Conservation (phyloP, 1,284 basidiomycete genomes). For the Tetrapyrgos nigripes region DNA sequence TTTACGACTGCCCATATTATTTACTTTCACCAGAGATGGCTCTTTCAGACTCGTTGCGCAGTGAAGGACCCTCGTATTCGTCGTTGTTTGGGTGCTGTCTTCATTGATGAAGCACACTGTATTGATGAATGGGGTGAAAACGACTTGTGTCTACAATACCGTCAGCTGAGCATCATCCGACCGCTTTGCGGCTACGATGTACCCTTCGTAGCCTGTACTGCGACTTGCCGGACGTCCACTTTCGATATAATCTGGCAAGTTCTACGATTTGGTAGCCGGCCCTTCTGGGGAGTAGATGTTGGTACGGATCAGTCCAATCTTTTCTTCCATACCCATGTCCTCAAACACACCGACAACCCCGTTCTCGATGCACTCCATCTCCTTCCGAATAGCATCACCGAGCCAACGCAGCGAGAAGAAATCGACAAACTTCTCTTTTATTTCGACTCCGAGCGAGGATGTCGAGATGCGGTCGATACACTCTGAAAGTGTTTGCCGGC, state of each 20-base stretch:
- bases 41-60: background rate
- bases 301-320: conserved; percentile 3
- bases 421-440: background rate
- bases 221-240: background rate
- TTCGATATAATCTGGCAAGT: background rate
- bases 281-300: conserved; percentile 7
- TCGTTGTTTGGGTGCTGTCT: background rate
- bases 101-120: conserved; percentile 3
- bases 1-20: background rate
- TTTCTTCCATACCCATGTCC: background rate
- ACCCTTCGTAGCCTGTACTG: conserved; percentile 1
- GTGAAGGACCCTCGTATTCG: background rate
- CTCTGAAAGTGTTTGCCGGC: conserved; percentile 16
- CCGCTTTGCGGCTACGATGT: background rate
- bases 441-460: background rate
- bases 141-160: background rate
- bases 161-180: background rate
- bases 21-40: conserved; percentile 3
- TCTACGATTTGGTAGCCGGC: background rate
- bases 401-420: background rate
- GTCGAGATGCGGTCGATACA: conserved; percentile 5
- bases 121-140: background rate
- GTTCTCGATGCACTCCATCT: conserved; percentile 3
- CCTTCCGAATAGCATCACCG: background rate
- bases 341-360: background rate